Conservation (phyloP, 192 early-diverging fungal genomes). For the Umbelopsis isabellina region DNA sequence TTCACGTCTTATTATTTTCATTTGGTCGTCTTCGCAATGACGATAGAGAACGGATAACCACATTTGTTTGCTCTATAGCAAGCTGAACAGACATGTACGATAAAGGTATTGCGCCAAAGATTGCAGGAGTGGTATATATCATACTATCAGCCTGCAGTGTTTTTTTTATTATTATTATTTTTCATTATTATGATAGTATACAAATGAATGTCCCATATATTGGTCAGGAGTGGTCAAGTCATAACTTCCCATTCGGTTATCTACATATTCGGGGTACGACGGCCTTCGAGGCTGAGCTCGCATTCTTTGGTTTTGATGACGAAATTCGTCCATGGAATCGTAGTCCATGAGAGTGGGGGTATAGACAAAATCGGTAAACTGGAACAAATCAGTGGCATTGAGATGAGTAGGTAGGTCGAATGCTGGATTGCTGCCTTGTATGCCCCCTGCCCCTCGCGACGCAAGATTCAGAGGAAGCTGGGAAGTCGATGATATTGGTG, state of each 20-base stretch:
- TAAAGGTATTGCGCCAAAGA: no score
- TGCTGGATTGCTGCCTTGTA: neutral
- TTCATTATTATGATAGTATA: neutral
- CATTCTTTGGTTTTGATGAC: slow-evolving; percentile 21
- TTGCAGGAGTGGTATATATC: no score
- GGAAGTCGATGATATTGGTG: neutral
- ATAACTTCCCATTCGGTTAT: slow-evolving; percentile 18
- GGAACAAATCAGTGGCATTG: slow-evolving; percentile 10
- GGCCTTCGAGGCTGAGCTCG: neutral
- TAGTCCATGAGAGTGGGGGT: slow-evolving; percentile 23
- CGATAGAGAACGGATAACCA: no score
- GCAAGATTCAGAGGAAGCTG: neutral
- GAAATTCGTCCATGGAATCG: slow-evolving; percentile 3
- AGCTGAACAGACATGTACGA: no score
- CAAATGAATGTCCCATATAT: slow-evolving; percentile 18
- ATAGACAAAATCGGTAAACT: slow-evolving; percentile 29
- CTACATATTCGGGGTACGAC: slow-evolving; percentile 19
- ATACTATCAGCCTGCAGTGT: no score
- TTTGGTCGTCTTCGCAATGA: no score
- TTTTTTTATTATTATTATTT: neutral
- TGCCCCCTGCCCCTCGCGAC: neutral
- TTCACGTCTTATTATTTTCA: no score
- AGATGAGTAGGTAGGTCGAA: slow-evolving; percentile 19
- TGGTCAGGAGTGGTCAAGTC: neutral
- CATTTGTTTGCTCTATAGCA: no score